These are phyloP conservation scores for Termitomyces sp. DNA, from an alignment of 768 basidiomycete species.

Conservation along the genomic window DNA sequence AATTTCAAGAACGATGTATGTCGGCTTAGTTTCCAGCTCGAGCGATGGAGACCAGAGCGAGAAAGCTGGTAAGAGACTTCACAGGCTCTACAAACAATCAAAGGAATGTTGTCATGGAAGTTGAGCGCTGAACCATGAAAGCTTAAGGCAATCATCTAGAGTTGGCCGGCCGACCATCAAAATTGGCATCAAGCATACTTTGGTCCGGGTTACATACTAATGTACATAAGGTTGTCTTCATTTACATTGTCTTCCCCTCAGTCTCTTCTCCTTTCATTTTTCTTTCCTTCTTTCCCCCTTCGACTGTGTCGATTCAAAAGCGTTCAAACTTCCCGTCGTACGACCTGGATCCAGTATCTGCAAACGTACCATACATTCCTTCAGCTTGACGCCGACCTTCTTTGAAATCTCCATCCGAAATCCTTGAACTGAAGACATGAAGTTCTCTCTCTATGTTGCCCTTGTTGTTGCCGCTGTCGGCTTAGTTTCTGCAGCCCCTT, in stretches of 20 bases:
- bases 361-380: conserved; percentile 15
- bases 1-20: background rate
- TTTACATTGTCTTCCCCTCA: background rate
- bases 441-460: conserved; percentile 31
- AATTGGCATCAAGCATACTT: background rate
- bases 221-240: background rate
- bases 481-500: conserved; percentile 36
- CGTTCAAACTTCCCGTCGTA: background rate
- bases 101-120: background rate
- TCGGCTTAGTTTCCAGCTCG: background rate
- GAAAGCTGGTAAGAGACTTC: background rate
- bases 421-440: conserved; percentile 22
- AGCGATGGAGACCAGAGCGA: background rate
- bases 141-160: background rate
- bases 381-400: conserved; percentile 17
- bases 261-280: background rate
- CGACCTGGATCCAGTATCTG: background rate
- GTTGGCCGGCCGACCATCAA: background rate
- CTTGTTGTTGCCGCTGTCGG: conserved; percentile 28
- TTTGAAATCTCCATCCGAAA: background rate
- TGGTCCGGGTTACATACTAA: background rate
- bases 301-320: conserved; percentile 21
- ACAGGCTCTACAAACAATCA: background rate
- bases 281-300: conserved; percentile 5
- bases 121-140: background rate